These are phyloP conservation scores for Trichoderma afroharzianum DNA, from an alignment of 2,329 filamentous ascomycete species.

Conservation along the genomic window DNA sequence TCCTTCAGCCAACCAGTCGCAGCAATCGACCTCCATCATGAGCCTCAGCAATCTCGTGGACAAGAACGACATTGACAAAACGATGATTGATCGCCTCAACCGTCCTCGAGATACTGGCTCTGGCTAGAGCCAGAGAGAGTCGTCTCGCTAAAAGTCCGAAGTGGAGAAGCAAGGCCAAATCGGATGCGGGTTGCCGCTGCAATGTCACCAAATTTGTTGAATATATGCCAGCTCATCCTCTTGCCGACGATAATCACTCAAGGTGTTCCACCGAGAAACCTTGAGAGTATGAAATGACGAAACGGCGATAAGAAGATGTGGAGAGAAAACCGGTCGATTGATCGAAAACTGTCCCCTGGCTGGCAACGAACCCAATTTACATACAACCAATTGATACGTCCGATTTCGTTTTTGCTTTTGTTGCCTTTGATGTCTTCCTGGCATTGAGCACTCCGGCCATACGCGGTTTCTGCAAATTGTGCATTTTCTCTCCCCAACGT, in stretches of 20 bases:
- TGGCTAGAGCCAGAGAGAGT: not conserved
- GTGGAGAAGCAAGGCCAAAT: not conserved
- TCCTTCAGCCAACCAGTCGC: constrained; percentile 19
- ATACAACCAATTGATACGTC: constrained; percentile 13
- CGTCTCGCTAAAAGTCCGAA: constrained; percentile 14
- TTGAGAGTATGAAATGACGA: not conserved
- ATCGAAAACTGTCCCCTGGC: not conserved
- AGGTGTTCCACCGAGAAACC: not conserved
- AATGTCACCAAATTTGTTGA: not conserved
- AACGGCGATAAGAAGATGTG: not conserved
- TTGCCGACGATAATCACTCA: constrained; percentile 22
- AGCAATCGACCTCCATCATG: constrained; percentile 43
- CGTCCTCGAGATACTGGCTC: constrained; percentile 27
- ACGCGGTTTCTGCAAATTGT: not conserved
- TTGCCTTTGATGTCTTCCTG: not conserved
- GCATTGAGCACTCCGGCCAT: not conserved
- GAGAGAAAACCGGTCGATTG: not conserved
- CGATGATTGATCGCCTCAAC: constrained; percentile 52
- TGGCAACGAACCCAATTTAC: constrained; percentile 19
- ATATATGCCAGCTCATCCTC: not conserved
- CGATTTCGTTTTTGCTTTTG: not conserved
- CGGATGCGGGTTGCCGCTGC: not conserved
- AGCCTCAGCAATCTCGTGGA: constrained; percentile 51
- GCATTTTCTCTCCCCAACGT: not conserved
- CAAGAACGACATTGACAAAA: constrained; percentile 52